Conservation (phyloP, 306 rosid genomes). For the Albizia julibrissin region DNA sequence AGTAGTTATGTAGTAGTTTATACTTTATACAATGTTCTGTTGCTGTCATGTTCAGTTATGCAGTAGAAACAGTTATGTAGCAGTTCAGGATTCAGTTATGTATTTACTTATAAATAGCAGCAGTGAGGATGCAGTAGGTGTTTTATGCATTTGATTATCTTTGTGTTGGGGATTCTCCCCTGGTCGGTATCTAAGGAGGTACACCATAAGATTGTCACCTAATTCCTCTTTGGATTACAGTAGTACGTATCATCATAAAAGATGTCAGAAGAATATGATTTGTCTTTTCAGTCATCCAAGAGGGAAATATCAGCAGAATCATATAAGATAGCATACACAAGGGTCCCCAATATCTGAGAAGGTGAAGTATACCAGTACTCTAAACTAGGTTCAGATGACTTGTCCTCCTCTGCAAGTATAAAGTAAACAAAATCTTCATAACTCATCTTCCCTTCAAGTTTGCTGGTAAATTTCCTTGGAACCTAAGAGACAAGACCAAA, state of each 20-base stretch:
- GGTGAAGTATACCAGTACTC: conserved; percentile 81
- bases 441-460: conserved; percentile 96
- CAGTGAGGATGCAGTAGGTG: not conserved
- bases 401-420: conserved; percentile 97
- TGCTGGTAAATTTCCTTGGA: conserved; percentile 84
- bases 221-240: not conserved
- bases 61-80: not conserved
- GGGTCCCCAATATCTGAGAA: conserved; percentile 31
- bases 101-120: not conserved
- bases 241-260: not conserved
- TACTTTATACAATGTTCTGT: not conserved
- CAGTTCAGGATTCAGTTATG: not conserved
- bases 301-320: conserved; percentile 27
- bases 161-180: not conserved
- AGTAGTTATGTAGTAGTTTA: not conserved
- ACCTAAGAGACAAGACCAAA: conserved; percentile 51
- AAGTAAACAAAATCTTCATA: conserved; percentile 99
- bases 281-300: conserved; percentile 28
- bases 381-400: conserved; percentile 93
- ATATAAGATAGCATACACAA: conserved; percentile 20
- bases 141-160: not conserved
- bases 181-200: not conserved
- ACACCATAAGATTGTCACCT: not conserved
- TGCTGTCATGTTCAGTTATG: not conserved
- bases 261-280: conserved; percentile 28